Evolutionary conservation across 176 grass and related monocot species (phyloP), one percentile per base, ranked within the genome.

Genomic region (Triticum timopheevii): DNA sequence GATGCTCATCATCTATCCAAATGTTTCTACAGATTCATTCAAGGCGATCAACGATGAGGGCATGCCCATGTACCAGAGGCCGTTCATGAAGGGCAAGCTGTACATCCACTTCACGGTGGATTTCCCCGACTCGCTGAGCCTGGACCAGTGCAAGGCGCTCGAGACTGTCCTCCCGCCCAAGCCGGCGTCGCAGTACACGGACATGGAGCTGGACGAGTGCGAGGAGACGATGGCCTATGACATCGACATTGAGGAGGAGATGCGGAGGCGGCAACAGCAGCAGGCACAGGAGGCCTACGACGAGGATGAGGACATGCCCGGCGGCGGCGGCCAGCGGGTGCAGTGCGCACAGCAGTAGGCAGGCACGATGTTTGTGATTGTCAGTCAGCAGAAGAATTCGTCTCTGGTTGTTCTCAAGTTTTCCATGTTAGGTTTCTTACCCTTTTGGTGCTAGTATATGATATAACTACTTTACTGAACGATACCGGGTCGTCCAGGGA

Each of bases 121-220:
- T 0, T 97, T 97, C 86, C 95, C 95, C 0, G 95, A 97, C 79
- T 83, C 92, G 0, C 16, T 97, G 49, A 89, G 45, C 76, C 90
- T 7, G 0, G 95, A 97, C 5, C 88, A 97, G 72, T 92, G 95
- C 90, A 97, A 92, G 83, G 92, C 95, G 5, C 86, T 97, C 0
- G 90, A 92, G 69, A 58, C 80, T 0, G 69, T 91, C 61, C 92
- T 97, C 19, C 95, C 95, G 2, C 86, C 86, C 8, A 92, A 84
- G 86, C 86, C 92, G 0, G 61, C 9, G 0, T 85, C 83, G 4
- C 88, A 92, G 76, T 78, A 94, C 85, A 94, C 87, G 0, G 95
- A 97, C 82, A 94, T 97, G 95, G 95, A 97, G 73, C 80, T 97
- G 0, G 95, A 97, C 12, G 95, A 97, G 77, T 97, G 95, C n/a